phyloP scores from a whole-genome alignment of 2,329 filamentous ascomycete species.

The Tolypocladium tropicale region DNA sequence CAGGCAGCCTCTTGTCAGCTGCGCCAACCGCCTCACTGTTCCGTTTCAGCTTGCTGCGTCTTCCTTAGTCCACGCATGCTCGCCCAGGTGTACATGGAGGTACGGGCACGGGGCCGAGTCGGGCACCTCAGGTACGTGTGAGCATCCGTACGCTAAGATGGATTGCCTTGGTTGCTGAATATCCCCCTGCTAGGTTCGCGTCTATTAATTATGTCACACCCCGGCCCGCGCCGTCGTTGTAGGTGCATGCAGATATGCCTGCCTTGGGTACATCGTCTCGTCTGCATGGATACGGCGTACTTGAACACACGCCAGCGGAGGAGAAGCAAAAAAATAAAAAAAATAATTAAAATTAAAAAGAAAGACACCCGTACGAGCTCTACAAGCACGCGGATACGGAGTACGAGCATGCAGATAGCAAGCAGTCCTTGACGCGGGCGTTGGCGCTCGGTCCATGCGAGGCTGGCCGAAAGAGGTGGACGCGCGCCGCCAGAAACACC shows the following conservation, averaged over 20 bases:
- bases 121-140: no score
- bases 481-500: slow-evolving; percentile 1
- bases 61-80: no score
- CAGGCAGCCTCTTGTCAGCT: neutral
- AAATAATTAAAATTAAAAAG: neutral
- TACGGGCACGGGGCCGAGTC: no score
- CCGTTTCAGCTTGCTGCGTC: neutral
- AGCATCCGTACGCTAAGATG: no score
- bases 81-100: no score
- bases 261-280: neutral
- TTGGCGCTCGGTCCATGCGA: neutral
- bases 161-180: no score
- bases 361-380: neutral
- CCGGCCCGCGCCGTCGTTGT: neutral
- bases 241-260: neutral
- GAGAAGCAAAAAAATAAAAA: neutral
- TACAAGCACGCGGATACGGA: neutral
- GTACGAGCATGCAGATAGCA: neutral
- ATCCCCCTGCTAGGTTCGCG: neutral
- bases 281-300: no score
- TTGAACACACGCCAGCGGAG: neutral
- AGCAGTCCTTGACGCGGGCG: neutral
- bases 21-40: neutral
- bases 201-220: neutral
- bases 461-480: neutral